Base-by-base conservation (phyloP, 2,329 filamentous ascomycete genomes). In the Mariannaea sp. region DNA sequence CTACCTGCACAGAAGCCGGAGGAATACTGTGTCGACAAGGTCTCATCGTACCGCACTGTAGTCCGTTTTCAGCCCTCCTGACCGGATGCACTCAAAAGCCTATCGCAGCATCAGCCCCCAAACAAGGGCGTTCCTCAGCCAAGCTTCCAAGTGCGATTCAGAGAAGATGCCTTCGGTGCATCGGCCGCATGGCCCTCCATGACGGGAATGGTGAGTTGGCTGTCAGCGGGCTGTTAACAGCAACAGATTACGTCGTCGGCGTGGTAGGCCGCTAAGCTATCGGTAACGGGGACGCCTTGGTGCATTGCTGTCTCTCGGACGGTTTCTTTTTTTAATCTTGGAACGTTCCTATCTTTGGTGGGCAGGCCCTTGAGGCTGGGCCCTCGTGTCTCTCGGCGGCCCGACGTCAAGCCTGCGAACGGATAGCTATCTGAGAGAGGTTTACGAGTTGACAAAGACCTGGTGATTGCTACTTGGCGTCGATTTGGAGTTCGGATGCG, bases 1-100 rank as follows among this genome's bases (percentile, higher is more conserved):
- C n/a, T n/a, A n/a, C n/a, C 22, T 62, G 61, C 30, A 40, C 35
- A 59, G 52, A 38, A 43, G 46, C 56, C 42, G 51, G 48, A 39
- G 24, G 32, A 55, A 46, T 13, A 41, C 46, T 40, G 19, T 16
- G 14, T 17, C 14, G 17, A 2, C 9, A 7, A 5, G 20, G 3
- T n/a, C 40, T 22, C 46, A 55, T 47, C 51, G 52, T 55, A 16
- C 32, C 26, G 22, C 19, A 4, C 35, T 36, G 20, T 35, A 17
- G 14, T 24, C 38, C 13, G n/a, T 20, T 36, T 16, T 40, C 33
- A 32, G 29, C 29, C 29, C 29, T 32, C 29, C 9, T n/a, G 29
- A 5, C 29, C 13, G 13, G 29, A n/a, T 32, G 29, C 29, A 32
- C 29, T 7, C 16, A 38, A 17, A 7, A 4, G 33, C 33, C 14